Base-by-base conservation (phyloP, 768 basidiomycete genomes). In the Suillus placidus region DNA sequence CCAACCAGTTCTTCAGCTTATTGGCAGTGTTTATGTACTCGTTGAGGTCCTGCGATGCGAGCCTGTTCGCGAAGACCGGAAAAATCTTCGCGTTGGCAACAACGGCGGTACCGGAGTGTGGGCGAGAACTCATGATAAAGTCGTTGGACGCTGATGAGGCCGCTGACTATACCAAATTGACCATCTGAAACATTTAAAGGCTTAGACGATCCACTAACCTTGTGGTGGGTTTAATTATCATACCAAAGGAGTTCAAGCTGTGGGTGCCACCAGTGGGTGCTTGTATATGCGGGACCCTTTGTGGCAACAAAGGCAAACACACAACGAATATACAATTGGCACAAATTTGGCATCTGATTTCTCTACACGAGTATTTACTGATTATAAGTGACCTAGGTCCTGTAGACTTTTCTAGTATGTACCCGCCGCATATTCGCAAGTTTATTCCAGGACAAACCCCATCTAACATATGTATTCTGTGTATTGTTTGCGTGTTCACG, bases 1-100 rank as follows among this genome's bases (percentile, higher is more conserved):
- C 57, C 49, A 86, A 70, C 85, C 85, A 88, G 2, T n/a, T 6
- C 1, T 77, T 73, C 23, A 87, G 72, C 70, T 81, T 86, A 20
- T 70, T 70, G 7, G 80, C 40, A 2, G 67, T 75, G 20, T 26
- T 62, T 30, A 49, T 20, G 23, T 67, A 77, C 14, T 74, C 71
- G 10, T 51, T 69, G 49, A 54, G 3, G 51, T 82, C 72, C 32
- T 71, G 65, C 56, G 75, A 72, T 3, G 71, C 67, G 37, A 83
- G 73, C 63, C 73, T 81, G 45, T 65, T 71, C 26, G 75, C 73
- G 62, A 80, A 79, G 7, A 75, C 16, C 0, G 73, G 72, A 60
- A 84, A 82, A 47, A 80, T 74, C 64, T 73, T 81, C 66, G 82
- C 77, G 20, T 78, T 77, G 6, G 71, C 63, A 38, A 12, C 66